Base-by-base conservation (phyloP, 2,329 filamentous ascomycete species). In the Lizonia empirigonia region DNA sequence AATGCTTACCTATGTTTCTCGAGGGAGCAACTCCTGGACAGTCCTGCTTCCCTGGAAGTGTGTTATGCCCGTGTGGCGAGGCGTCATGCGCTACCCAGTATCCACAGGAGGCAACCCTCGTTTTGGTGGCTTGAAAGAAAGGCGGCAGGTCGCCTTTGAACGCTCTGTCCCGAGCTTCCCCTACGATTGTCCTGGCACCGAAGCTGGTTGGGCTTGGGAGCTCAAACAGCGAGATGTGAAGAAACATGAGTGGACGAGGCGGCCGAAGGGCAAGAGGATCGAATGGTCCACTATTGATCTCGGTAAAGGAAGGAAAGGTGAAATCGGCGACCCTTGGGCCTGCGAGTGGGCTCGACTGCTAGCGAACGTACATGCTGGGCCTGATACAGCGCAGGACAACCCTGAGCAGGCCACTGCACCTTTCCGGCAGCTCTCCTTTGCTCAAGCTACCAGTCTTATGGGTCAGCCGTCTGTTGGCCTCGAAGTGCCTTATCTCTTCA, bases 41-140 rank as follows among this genome's bases (percentile, higher is more conserved):
- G 70, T 97, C 1, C 78, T 97, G 19, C 81, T 94, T 3, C 94
- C 94, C 0, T 97, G 93, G 91, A 91, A 90, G 68, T 96, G 90
- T 63, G 88, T 97, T 27, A 78, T 85, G 27, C 85, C 90, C 0
- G 79, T 97, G 24, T 99, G 94, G 94, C 88, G 93, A 63, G 86
- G 85, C 37, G 75, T 97, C 12, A 87, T 96, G 75, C 91, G 91
- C 67, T 91, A 87, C 53, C 90, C 90, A 0, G 79, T 95, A 0
- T 88, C 86, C 0, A 88, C 86, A 1, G 91, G 91, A 7, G 87
- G 88, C 0, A 95, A 91, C 53, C 88, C 90, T 1, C 82, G 87
- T 19, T 91, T 96, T 60, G 93, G 90, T 1, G 93, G 94, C 0
- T 66, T 97, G 24, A 81, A 90, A 35, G 89, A 99, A 72, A 80